A percentile compares a stretch with the other conserved stretches of the same genome.
Conservation (phyloP, 768 basidiomycete species). For the Hebeloma cylindrosporum region DNA sequence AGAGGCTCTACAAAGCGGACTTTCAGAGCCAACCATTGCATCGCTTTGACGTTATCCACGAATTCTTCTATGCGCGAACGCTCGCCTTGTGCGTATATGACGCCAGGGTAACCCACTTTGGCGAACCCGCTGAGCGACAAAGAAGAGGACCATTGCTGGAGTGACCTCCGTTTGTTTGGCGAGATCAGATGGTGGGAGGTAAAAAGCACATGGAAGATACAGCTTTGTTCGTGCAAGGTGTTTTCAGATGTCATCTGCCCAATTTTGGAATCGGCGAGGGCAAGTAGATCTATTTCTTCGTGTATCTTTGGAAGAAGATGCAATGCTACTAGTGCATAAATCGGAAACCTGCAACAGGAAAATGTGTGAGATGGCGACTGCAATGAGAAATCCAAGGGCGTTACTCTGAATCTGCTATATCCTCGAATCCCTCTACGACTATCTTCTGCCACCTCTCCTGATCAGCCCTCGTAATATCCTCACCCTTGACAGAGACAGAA, state of each 20-base stretch:
- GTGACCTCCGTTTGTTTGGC: conserved; percentile 57
- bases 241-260: conserved; percentile 6
- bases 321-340: conserved; percentile 57
- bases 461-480: conserved; percentile 42
- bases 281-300: conserved; percentile 26
- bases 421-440: conserved; percentile 37
- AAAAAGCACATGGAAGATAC: conserved; percentile 60
- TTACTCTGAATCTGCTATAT: conserved; percentile 36
- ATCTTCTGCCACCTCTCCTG: conserved; percentile 50
- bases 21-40: conserved; percentile 78
- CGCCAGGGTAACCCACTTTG: conserved; percentile 73
- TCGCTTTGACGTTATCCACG: conserved; percentile 62
- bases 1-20: conserved; percentile 59
- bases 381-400: neutral
- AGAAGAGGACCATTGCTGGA: conserved; percentile 55
- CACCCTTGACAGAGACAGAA: conserved; percentile 45
- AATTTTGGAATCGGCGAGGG: neutral
- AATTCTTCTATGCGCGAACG: conserved; percentile 59
- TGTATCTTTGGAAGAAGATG: conserved; percentile 60
- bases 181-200: conserved; percentile 76
- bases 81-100: conserved; percentile 69
- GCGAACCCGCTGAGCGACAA: conserved; percentile 64
- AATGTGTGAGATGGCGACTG: conserved; percentile 1
- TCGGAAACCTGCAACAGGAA: conserved; percentile 54
- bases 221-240: too few species aligned